These are phyloP conservation scores for Lipomyces anomalus DNA, from an alignment of 805 yeast genomes.

Conservation along the genomic window DNA sequence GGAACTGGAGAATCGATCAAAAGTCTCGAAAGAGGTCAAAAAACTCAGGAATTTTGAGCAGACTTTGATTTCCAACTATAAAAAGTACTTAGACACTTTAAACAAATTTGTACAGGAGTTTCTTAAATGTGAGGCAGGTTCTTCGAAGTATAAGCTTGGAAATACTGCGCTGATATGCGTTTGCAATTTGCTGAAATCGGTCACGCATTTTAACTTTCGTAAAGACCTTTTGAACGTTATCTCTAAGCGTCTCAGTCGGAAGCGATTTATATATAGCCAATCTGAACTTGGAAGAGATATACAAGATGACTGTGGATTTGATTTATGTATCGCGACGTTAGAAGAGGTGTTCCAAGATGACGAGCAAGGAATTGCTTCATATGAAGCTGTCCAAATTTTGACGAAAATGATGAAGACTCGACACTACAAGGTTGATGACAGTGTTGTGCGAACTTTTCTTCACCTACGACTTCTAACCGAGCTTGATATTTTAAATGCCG, in stretches of 20 bases:
- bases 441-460: conserved; percentile 65
- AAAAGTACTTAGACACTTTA: conserved; percentile 56
- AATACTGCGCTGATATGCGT: conserved; percentile 62
- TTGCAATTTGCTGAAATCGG: conserved; percentile 63
- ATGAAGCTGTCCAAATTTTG: conserved; percentile 64
- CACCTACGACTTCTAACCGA: conserved; percentile 46
- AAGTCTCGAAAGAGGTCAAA: conserved; percentile 76
- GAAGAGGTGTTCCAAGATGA: conserved; percentile 73
- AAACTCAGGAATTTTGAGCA: conserved; percentile 77
- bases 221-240: conserved; percentile 65
- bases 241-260: conserved; percentile 60
- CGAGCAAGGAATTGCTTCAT: conserved; percentile 70
- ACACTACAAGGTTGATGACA: conserved; percentile 75
- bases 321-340: conserved; percentile 55
- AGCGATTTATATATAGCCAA: conserved; percentile 32
- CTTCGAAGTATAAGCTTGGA: conserved; percentile 28
- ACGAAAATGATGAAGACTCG: conserved; percentile 67
- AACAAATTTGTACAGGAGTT: conserved; percentile 36
- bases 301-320: conserved; percentile 42
- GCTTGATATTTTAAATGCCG: conserved; percentile 19
- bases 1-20: conserved; percentile 74
- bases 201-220: conserved; percentile 75
- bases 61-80: conserved; percentile 62
- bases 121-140: conserved; percentile 21
- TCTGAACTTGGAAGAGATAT: not conserved